Base-by-base conservation (phyloP, 306 rosid species). In the Fragaria iinumae region DNA sequence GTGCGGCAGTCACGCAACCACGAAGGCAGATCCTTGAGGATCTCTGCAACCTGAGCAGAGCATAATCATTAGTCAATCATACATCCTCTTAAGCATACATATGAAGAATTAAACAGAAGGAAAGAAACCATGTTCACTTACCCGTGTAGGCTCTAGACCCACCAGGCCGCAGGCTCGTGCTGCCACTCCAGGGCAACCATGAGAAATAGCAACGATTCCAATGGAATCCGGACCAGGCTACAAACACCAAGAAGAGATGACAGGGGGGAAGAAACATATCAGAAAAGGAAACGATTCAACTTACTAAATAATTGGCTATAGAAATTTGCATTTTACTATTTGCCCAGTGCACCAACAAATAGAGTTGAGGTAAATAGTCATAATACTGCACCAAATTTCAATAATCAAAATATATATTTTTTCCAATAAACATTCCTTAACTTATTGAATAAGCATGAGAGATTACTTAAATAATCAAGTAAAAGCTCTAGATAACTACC, bases 211-310 rank as follows among this genome's bases (percentile, higher is more conserved):
- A 82, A 93, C 97, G 93, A 96, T 96, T 96, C 99, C 99, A 91
- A 96, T 96, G 91, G 99, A 96, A 96, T 96, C 99, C 99, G 99
- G 99, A 96, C 99, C 98, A 96, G 99, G 99, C 99, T 96, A 80
- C 21, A 14, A 75, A 81, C 62, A 79, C 53, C 65, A 84, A 53
- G 64, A 69, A 80, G 55, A 77, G 21, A 44, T n/a, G 67, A 65
- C 18, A 53, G 7, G 50, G 57, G 7, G 50, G 57, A 69, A 80
- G 25, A 23, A 12, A 47, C 59, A 12, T 32, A 57, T 41, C 21
- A 45, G 34, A 29, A 6, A 11, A n/a, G 59, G 13, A 43, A 29
- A 25, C 3, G 3, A 13, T 49, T n/a, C 43, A 55, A 62, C 27
- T 39, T 27, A 29, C 8, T 43, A 17, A 34, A 62, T 4, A 34